These are phyloP conservation scores for Trichoderma polysporum DNA, from an alignment of 2,329 filamentous ascomycete species.

Conservation along the genomic window DNA sequence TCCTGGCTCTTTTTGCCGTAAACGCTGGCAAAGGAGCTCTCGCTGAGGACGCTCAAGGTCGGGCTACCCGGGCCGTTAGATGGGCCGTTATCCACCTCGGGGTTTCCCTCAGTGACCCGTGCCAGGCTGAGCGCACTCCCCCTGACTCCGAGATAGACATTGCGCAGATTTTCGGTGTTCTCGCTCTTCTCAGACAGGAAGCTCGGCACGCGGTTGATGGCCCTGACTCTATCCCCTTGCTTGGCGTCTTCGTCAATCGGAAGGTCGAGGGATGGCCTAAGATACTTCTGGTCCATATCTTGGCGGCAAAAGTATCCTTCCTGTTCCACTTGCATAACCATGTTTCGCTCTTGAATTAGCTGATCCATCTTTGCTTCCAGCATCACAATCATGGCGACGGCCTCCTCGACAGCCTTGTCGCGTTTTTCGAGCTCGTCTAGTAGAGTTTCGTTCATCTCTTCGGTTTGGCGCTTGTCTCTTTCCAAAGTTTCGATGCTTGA, in stretches of 20 bases:
- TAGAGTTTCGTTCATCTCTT: constrained; percentile 59
- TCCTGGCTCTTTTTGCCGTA: constrained; percentile 51
- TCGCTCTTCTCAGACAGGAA: constrained; percentile 62
- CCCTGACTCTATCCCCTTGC: constrained; percentile 36
- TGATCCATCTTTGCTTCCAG: constrained; percentile 61
- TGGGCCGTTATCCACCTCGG: constrained; percentile 36
- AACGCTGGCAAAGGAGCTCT: constrained; percentile 66
- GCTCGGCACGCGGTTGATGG: constrained; percentile 60
- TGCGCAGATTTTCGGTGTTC: constrained; percentile 60
- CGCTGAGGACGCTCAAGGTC: constrained; percentile 62
- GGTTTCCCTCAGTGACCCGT: constrained; percentile 41
- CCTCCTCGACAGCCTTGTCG: constrained; percentile 69
- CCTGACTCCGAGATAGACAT: constrained; percentile 54
- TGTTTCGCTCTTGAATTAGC: constrained; percentile 53
- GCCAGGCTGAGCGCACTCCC: constrained; percentile 53
- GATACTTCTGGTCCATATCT: constrained; percentile 32
- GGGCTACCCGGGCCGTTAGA: constrained; percentile 53
- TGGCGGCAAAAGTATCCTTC: constrained; percentile 38
- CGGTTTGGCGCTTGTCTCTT: constrained; percentile 51
- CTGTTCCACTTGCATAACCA: constrained; percentile 51
- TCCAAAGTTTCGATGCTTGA: constrained; percentile 56
- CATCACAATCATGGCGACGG: constrained; percentile 66
- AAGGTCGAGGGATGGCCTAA: constrained; percentile 24
- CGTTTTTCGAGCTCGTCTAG: constrained; percentile 63
- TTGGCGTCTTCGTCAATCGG: constrained; percentile 25